These are phyloP conservation scores for Crithidia expoeki DNA, from an alignment of 208 protist genomes.

Conservation along the genomic window DNA sequence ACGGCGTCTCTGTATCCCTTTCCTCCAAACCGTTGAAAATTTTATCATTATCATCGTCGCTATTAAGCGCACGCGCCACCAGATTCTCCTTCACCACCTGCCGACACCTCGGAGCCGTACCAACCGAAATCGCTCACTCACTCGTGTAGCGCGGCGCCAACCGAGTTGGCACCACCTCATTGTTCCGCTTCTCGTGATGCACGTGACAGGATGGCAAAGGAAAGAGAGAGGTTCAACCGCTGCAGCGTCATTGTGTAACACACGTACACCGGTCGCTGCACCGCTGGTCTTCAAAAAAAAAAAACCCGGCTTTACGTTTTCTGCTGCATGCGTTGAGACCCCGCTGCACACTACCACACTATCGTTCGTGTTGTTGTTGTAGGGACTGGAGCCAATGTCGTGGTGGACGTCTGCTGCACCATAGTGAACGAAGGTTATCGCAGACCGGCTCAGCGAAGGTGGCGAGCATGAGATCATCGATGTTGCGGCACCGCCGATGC, in stretches of 20 bases:
- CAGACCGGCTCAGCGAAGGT: not conserved
- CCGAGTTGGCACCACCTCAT: not conserved
- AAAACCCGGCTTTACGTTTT: no score
- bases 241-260: no score
- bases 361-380: not conserved
- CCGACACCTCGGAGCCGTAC: constrained; percentile 4
- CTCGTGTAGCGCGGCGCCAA: not conserved
- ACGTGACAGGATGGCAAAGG: not conserved
- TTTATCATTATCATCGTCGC: not conserved
- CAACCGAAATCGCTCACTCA: constrained; percentile 5
- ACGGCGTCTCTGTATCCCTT: no score
- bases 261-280: no score
- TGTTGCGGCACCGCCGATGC: not conserved
- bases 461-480: not conserved
- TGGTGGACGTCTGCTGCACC: not conserved
- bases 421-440: not conserved
- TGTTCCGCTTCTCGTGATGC: not conserved
- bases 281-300: no score
- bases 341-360: no score
- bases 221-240: no score
- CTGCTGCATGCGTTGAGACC: no score
- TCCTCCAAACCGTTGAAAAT: not conserved
- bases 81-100: constrained; percentile 2
- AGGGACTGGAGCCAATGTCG: not conserved
- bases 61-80: not conserved